These are phyloP conservation scores for Bacidia rubella DNA, from an alignment of 495 filamentous ascomycete species.

Conservation along the genomic window DNA sequence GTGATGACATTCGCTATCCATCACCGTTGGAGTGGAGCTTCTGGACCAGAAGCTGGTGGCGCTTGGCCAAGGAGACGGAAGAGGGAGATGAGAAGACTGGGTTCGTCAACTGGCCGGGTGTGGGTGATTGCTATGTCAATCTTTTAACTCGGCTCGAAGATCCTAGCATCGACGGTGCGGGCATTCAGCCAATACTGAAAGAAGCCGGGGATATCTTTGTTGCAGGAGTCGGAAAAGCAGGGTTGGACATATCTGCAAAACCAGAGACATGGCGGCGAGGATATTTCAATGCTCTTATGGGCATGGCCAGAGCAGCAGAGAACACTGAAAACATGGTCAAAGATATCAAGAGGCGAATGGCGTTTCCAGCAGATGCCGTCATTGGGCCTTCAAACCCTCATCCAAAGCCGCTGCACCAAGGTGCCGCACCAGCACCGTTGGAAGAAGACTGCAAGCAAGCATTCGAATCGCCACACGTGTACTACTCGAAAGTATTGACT, in stretches of 20 bases:
- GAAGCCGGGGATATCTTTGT: conserved; percentile 43
- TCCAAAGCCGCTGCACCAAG: conserved; percentile 55
- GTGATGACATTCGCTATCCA: conserved; percentile 48
- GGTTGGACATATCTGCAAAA: conserved; percentile 59
- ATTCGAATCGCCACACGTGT: conserved; percentile 50
- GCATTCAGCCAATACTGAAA: conserved; percentile 34
- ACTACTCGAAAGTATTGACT: conserved; percentile 66
- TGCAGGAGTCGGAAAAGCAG: conserved; percentile 41
- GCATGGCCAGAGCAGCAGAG: conserved; percentile 60
- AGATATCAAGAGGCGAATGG: conserved; percentile 49
- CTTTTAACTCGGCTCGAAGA: conserved; percentile 52
- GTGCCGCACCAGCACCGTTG: conserved; percentile 39
- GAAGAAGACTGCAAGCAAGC: conserved; percentile 60
- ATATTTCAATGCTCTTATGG: conserved; percentile 70
- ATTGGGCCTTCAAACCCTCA: conserved; percentile 72
- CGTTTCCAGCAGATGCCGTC: conserved; percentile 55
- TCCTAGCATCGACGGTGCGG: conserved; percentile 49
- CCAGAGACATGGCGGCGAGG: conserved; percentile 69
- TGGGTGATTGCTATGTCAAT: conserved; percentile 38
- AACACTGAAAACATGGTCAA: conserved; percentile 62
- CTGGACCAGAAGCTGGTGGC: conserved; percentile 44
- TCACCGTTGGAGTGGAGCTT: conserved; percentile 64
- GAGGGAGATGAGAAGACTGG: conserved; percentile 36
- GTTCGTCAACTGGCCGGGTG: conserved; percentile 50
- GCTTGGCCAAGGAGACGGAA: conserved; percentile 42